Evolutionary conservation across 2,329 filamentous ascomycete species (phyloP).

Genomic region (Esteya vermicola): DNA sequence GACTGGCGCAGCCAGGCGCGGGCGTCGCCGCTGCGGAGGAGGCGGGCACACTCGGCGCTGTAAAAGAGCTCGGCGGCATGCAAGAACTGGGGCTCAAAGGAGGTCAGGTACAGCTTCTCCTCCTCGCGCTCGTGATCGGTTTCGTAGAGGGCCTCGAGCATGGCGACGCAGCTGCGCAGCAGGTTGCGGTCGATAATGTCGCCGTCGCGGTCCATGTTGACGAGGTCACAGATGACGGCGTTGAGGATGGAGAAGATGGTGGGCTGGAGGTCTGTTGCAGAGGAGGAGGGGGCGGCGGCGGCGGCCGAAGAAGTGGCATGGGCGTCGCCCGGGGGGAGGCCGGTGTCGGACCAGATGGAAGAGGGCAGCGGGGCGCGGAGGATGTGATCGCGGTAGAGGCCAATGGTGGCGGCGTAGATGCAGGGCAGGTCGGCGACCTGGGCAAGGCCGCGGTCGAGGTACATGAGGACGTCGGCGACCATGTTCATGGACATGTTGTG

Average conservation of each 20-base stretch:
- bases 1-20: constrained; percentile 69
- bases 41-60: constrained; percentile 52
- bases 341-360: constrained; percentile 2
- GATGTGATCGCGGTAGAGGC: constrained; percentile 76
- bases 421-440: constrained; percentile 56
- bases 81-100: constrained; percentile 71
- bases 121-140: constrained; percentile 62
- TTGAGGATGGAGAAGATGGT: constrained; percentile 63
- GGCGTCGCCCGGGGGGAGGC: not conserved
- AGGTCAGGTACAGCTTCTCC: constrained; percentile 68
- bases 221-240: constrained; percentile 74
- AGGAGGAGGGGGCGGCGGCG: constrained; percentile 13
- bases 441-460: constrained; percentile 79
- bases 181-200: constrained; percentile 75
- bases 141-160: constrained; percentile 83
- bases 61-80: constrained; percentile 62
- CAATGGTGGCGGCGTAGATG: constrained; percentile 75
- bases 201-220: constrained; percentile 82
- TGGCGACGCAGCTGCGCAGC: constrained; percentile 70
- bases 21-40: constrained; percentile 68
- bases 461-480: constrained; percentile 63
- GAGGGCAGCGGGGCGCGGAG: constrained; percentile 36
- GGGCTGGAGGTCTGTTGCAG: constrained; percentile 13
- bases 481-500: constrained; percentile 92
- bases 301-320: not conserved